phyloP scores from a whole-genome alignment of 2,329 filamentous ascomycete species.

The Paecilomyces variotii region DNA sequence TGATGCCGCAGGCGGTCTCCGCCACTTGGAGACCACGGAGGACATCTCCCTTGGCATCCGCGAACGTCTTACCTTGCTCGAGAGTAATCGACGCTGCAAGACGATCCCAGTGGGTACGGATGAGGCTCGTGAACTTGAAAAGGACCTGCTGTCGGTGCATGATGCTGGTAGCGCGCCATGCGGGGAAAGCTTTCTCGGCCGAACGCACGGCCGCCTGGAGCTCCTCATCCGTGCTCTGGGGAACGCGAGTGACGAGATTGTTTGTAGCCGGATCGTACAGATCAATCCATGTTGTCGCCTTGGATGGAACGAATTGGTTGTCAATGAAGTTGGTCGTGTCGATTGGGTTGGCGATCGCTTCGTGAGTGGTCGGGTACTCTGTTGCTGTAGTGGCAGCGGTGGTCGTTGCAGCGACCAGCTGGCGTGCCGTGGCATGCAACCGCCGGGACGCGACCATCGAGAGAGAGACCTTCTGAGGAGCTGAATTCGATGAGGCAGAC shows the following conservation, averaged over 20 bases:
- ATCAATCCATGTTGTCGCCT: constrained; percentile 55
- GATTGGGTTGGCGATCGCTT: constrained; percentile 45
- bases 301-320: constrained; percentile 53
- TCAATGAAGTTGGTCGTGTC: constrained; percentile 58
- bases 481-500: constrained; percentile 1
- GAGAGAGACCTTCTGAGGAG: constrained; percentile 7
- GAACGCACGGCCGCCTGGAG: constrained; percentile 54
- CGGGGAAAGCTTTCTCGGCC: constrained; percentile 55
- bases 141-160: constrained; percentile 56
- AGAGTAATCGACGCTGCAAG: constrained; percentile 58
- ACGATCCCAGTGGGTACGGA: constrained; percentile 58
- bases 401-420: constrained; percentile 43
- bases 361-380: constrained; percentile 50
- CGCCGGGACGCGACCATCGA: constrained; percentile 19
- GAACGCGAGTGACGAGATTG: constrained; percentile 58
- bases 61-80: constrained; percentile 62
- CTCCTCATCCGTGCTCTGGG: constrained; percentile 58
- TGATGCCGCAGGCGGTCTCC: constrained; percentile 60
- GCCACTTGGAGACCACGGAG: constrained; percentile 59
- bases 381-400: constrained; percentile 42
- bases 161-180: constrained; percentile 53
- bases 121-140: constrained; percentile 58
- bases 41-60: constrained; percentile 59
- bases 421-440: constrained; percentile 49
- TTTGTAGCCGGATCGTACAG: constrained; percentile 59